A percentile compares a stretch with the other conserved stretches of the same genome.
Conservation (phyloP, 352 stramenopile species). For the Globisporangium cystogenes region DNA sequence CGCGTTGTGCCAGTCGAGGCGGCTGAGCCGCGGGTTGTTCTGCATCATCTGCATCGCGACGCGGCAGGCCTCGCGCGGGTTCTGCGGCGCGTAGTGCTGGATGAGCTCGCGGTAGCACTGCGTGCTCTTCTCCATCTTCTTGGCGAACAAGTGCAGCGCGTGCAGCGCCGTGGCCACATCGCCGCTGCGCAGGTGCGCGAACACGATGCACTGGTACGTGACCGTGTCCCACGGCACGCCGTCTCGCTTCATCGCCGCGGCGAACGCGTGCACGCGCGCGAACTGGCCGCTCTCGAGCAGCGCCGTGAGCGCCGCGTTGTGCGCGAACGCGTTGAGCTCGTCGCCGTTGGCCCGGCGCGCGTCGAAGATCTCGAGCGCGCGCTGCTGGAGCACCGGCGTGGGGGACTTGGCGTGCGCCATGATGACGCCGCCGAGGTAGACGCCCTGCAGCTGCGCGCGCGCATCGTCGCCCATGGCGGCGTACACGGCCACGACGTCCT, state of each 20-base stretch:
- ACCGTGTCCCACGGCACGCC: conserved; percentile 63
- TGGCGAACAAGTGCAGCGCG: conserved; percentile 60
- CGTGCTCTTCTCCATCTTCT: conserved; percentile 67
- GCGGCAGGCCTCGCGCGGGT: conserved; percentile 56
- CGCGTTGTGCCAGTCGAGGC: conserved; percentile 74
- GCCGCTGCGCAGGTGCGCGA: conserved; percentile 55
- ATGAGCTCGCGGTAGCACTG: conserved; percentile 73
- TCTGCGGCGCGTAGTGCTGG: conserved; percentile 52
- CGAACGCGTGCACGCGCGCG: conserved; percentile 46
- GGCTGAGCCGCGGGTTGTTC: conserved; percentile 66
- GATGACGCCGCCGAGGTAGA: conserved; percentile 66
- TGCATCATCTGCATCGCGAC: conserved; percentile 87
- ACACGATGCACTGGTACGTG: conserved; percentile 58
- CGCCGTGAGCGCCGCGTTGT: conserved; percentile 61
- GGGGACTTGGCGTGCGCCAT: conserved; percentile 70
- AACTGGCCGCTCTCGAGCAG: conserved; percentile 52
- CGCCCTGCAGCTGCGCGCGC: conserved; percentile 26
- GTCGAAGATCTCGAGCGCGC: conserved; percentile 54
- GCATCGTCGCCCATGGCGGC: conserved; percentile 42
- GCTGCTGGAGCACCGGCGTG: conserved; percentile 21
- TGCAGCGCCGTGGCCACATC: conserved; percentile 57
- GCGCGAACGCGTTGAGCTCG: conserved; percentile 59
- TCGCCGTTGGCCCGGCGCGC: conserved; percentile 26
- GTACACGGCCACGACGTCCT: conserved; percentile 58
- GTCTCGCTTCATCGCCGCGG: conserved; percentile 51